A percentile compares a stretch with the other conserved stretches of the same genome.
Evolutionary conservation across 768 basidiomycete genomes (phyloP).

Genomic region (Leucocoprinus birnbaumii): DNA sequence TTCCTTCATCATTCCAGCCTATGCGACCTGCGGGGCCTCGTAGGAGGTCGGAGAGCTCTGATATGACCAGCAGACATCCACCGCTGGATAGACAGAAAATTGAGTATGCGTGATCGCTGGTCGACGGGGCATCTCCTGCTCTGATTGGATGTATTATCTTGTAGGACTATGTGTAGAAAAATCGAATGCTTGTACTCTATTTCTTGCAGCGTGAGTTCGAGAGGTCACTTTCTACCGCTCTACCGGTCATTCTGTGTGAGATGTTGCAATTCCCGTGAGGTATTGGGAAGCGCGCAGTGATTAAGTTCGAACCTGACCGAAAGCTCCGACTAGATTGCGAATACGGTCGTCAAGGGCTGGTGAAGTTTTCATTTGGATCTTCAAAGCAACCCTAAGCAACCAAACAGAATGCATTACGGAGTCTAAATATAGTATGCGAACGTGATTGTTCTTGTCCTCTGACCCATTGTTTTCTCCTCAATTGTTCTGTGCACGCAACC

Average conservation of each 20-base stretch:
- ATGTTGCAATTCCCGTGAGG: too few relatives aligned
- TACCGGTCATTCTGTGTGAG: too few relatives aligned
- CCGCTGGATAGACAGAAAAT: neutral
- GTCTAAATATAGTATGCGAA: neutral
- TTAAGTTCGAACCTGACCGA: too few relatives aligned
- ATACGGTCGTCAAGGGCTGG: too few relatives aligned
- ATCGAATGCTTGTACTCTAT: too few relatives aligned
- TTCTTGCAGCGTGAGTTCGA: too few relatives aligned
- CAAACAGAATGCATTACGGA: too few relatives aligned
- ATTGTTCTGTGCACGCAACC: slow-evolving; percentile 10
- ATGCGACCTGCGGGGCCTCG: slow-evolving; percentile 1
- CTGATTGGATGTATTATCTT: neutral
- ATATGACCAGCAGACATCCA: neutral
- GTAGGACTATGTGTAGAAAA: slow-evolving; percentile 6
- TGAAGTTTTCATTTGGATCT: too few relatives aligned
- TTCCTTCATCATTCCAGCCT: slow-evolving; percentile 4
- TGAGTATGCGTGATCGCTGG: slow-evolving; percentile 1
- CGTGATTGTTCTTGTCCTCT: slow-evolving; percentile 12
- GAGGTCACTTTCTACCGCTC: too few relatives aligned
- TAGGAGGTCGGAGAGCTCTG: slow-evolving; percentile 6
- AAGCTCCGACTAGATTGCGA: too few relatives aligned
- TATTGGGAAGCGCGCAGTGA: too few relatives aligned
- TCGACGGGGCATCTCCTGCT: neutral
- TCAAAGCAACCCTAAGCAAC: too few relatives aligned
- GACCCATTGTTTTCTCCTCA: neutral